phyloP scores from a whole-genome alignment of 1,139 yeast species.

The Eremothecium coryli region DNA sequence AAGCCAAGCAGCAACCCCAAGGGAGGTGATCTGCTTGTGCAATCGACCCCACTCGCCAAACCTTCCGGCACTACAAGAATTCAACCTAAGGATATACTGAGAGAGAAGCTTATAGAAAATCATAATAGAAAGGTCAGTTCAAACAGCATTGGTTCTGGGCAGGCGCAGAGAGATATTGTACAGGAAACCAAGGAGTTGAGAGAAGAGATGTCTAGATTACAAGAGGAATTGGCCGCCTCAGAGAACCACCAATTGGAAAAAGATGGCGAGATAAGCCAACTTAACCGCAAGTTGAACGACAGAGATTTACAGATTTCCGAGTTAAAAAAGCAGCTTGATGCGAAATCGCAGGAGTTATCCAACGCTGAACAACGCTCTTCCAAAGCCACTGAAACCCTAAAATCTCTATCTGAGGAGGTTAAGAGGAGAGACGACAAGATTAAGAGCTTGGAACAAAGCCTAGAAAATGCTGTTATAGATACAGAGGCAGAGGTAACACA shows the following conservation, averaged over 20 bases:
- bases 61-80: conserved; percentile 4
- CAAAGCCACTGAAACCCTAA: background rate
- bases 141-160: conserved; percentile 1
- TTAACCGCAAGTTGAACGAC: conserved; percentile 2
- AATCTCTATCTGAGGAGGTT: background rate
- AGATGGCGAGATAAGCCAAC: conserved; percentile 6
- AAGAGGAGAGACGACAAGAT: background rate
- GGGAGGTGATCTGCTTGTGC: conserved; percentile 15
- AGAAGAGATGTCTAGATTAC: conserved; percentile 12
- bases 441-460: background rate
- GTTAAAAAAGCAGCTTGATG: conserved; percentile 3
- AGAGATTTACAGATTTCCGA: conserved; percentile 3
- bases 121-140: conserved; percentile 6
- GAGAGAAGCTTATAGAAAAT: conserved; percentile 10
- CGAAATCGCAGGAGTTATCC: background rate
- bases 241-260: conserved; percentile 8
- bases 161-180: conserved; percentile 4
- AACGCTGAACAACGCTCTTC: conserved; percentile 2
- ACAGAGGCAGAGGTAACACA: conserved; percentile 2
- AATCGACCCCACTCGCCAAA: conserved; percentile 17
- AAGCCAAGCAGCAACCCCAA: conserved; percentile 10
- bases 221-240: conserved; percentile 8
- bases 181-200: conserved; percentile 10
- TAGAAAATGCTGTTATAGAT: conserved; percentile 1
- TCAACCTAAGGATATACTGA: conserved; percentile 12